Percentiles rank a stretch among this genome's conserved stretches.
Conservation (phyloP, 352 stramenopile species). For the Phytophthora pistaciae region DNA sequence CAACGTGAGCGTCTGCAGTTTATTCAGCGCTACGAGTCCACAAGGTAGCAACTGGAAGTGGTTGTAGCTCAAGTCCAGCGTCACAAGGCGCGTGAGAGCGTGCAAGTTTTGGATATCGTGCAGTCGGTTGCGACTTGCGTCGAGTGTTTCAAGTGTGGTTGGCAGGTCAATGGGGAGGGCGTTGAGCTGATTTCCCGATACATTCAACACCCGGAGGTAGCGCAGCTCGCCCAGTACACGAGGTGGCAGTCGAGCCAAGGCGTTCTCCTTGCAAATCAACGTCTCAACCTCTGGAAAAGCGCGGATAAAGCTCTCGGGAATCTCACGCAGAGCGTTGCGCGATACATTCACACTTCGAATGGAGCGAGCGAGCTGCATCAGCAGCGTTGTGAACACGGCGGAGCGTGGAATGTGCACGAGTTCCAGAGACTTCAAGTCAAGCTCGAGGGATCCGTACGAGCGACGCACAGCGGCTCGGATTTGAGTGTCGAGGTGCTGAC, state of each 20-base stretch:
- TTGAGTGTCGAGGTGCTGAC: slow-evolving; percentile 20
- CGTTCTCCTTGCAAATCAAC: slow-evolving; percentile 75
- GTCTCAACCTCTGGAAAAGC: slow-evolving; percentile 63
- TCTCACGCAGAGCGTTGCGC: slow-evolving; percentile 70
- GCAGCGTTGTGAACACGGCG: slow-evolving; percentile 65
- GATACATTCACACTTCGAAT: slow-evolving; percentile 73
- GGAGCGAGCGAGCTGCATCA: slow-evolving; percentile 70
- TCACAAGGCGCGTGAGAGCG: slow-evolving; percentile 48
- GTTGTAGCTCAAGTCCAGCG: slow-evolving; percentile 75
- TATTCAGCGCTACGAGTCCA: slow-evolving; percentile 51
- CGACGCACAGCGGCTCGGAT: slow-evolving; percentile 55
- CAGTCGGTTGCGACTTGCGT: slow-evolving; percentile 65
- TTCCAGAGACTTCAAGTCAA: slow-evolving; percentile 75
- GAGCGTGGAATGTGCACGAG: slow-evolving; percentile 65
- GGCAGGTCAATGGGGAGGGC: slow-evolving; percentile 52
- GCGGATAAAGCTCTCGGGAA: slow-evolving; percentile 57
- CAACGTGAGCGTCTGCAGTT: slow-evolving; percentile 54
- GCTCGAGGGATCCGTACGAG: slow-evolving; percentile 58
- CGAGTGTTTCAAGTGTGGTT: slow-evolving; percentile 40
- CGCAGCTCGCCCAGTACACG: slow-evolving; percentile 36
- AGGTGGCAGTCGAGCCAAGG: slow-evolving; percentile 50
- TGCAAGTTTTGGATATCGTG: slow-evolving; percentile 58
- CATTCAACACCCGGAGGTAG: slow-evolving; percentile 51
- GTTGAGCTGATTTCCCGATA: slow-evolving; percentile 71
- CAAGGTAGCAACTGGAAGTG: slow-evolving; percentile 64